Conservation (phyloP, 805 yeast species). For the Suhomyces prunicola region DNA sequence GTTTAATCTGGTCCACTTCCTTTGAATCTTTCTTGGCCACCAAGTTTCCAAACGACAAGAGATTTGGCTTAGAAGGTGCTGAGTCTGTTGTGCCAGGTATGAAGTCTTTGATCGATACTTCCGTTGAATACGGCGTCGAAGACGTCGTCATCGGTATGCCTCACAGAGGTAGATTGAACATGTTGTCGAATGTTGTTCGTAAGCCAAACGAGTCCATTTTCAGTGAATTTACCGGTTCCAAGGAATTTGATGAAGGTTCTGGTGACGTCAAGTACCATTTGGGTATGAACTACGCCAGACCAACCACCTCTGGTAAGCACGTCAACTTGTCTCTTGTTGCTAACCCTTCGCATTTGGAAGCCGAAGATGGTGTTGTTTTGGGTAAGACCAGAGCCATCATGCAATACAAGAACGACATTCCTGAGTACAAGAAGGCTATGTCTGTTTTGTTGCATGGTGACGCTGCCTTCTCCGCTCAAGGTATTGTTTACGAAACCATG, state of each 20-base stretch:
- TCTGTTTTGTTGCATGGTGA: constrained; percentile 96
- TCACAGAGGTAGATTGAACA: constrained; percentile 97
- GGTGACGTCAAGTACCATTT: constrained; percentile 99
- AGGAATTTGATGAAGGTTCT: constrained; percentile 90
- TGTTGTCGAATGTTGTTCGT: constrained; percentile 96
- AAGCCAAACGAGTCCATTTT: constrained; percentile 98
- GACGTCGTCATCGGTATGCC: constrained; percentile 99
- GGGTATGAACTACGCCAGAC: constrained; percentile 99
- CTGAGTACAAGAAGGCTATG: constrained; percentile 80
- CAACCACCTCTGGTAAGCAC: constrained; percentile 96
- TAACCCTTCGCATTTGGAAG: constrained; percentile 98
- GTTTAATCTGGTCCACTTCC: constrained; percentile 93
- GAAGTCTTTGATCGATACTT: constrained; percentile 89
- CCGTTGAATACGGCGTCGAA: constrained; percentile 90
- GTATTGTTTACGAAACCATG: constrained; percentile 98
- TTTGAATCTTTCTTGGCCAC: constrained; percentile 91
- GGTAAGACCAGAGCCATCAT: constrained; percentile 97
- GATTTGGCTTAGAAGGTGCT: constrained; percentile 98
- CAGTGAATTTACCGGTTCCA: constrained; percentile 91
- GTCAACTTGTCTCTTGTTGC: constrained; percentile 96
- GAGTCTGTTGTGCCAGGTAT: constrained; percentile 96
- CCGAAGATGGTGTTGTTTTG: constrained; percentile 97
- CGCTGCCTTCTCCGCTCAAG: constrained; percentile 98
- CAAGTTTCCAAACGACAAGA: constrained; percentile 96
- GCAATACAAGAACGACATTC: constrained; percentile 85